Base-by-base conservation (phyloP, 257 asterid species). In the Capsicum chinense region DNA sequence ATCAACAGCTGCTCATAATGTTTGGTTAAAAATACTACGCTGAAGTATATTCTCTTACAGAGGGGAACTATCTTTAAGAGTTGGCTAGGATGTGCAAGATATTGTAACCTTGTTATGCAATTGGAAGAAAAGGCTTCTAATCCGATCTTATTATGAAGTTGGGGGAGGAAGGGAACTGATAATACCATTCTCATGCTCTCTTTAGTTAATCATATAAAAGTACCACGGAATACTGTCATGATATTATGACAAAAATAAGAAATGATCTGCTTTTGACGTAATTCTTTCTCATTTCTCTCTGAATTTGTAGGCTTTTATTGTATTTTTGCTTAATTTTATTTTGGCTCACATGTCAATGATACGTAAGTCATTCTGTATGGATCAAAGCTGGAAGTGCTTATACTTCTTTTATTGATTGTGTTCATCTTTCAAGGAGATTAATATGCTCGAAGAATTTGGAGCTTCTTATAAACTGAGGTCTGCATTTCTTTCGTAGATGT, bases 401-500 rank as follows among this genome's bases (percentile, higher is more conserved):
- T 76, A 54, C 64, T 78, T 64, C 64, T 54, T 78, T 52, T 78
- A 54, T 78, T 78, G 50, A 26, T 54, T 78, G 62, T 54, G 50
- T 54, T 54, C 15, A 54, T 33, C 50, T 7, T 78, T 74, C 64
- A 33, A 54, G 64, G 64, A 54, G 60, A 78, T 78, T 33, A 78
- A 54, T 33, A 54, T 78, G 37, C 82, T 78, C 44, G 16, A 7
- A 33, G 63, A 78, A 14, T 78, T 74, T 10, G 19, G 81, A 50
- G 62, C 62, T 74, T 78, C 86, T 79, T 35, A 85, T 50, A 54
- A 9, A 54, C 67, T 56, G 58, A 35, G 50, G 68, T 90, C 71
- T 58, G 58, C 62, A 58, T 67, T 83, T 66, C 79, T 80, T 69
- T 74, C 83, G 60, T 85, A 96, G 99, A 94, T 96, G 98, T 88